These are phyloP conservation scores for Exidia glandulosa DNA, from an alignment of 768 basidiomycete genomes.

Conservation along the genomic window DNA sequence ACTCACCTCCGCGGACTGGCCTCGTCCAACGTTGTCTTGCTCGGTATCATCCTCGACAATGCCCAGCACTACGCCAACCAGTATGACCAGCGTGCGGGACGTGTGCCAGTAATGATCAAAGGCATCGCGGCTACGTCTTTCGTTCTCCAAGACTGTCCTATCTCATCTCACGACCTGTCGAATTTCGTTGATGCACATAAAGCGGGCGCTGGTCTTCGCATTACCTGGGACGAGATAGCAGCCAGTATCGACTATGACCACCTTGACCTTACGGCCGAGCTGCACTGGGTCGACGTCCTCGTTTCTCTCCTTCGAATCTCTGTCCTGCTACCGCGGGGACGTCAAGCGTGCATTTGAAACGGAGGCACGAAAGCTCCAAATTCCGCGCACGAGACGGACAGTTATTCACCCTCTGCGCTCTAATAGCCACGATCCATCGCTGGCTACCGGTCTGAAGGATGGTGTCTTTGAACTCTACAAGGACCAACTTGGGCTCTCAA, in stretches of 20 bases:
- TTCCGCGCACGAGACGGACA: constrained; percentile 3
- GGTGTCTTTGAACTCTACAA: constrained; percentile 22
- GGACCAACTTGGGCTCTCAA: constrained; percentile 19
- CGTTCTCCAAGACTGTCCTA: too few species aligned
- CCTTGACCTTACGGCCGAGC: not conserved
- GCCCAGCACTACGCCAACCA: too few species aligned
- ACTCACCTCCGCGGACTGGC: too few species aligned
- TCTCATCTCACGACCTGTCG: too few species aligned
- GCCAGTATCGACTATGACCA: constrained; percentile 5
- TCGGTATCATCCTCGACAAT: too few species aligned
- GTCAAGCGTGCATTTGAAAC: not conserved
- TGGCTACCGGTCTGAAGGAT: constrained; percentile 19
- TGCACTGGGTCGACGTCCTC: constrained; percentile 4
- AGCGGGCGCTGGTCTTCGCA: too few species aligned
- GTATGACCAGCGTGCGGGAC: too few species aligned
- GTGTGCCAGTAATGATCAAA: too few species aligned
- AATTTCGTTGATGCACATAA: too few species aligned
- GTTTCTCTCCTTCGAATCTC: constrained; percentile 4
- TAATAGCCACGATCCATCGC: constrained; percentile 18
- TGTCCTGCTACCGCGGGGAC: not conserved
- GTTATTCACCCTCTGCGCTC: constrained; percentile 20
- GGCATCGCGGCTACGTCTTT: too few species aligned
- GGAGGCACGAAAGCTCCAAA: not conserved
- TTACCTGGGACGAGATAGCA: constrained; percentile 4
- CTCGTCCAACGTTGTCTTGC: too few species aligned